Evolutionary conservation across 1,284 basidiomycete species (phyloP), one percentile per base, ranked within the genome.

Genomic region (Lignosus rhinocerotis): DNA sequence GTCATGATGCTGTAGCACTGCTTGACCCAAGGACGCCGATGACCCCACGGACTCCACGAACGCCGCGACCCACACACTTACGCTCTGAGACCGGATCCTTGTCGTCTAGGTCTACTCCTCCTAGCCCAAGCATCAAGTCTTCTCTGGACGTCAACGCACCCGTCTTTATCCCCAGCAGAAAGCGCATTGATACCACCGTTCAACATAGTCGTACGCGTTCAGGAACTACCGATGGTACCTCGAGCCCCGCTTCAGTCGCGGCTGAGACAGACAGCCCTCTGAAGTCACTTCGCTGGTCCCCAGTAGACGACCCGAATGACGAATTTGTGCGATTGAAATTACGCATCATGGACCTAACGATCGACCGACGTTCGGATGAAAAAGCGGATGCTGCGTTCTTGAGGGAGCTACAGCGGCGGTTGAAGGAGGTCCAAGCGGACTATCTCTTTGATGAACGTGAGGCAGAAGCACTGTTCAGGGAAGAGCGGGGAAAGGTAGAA

Each of bases 381-480:
- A 66, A 68, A 39, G 65, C 75, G 60, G 73, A 78, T 69, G 66
- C 77, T 63, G 53, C 73, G 61, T 65, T 80, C 65, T 74, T 82
- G 55, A 70, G 74, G 21, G 70, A 69, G 3, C 71, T 94, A 49
- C 82, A 82, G 21, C 74, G 78, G 55, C 82, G 78, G 43, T 76
- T 94, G 32, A 72, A 78, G 32, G 75, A 75, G 34, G 69, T 89
- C 17, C 84, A 85, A 70, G 77, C 79, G 47, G 84, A 90, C 67
- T 93, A 94, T 66, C 81, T 94, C 63, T 95, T 94, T 67, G 82
- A 86, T 59, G 77, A 84, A 62, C 82, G 80, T 58, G 88, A 91
- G 58, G 92, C 86, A 36, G 83, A 91, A 63, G 76, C 74, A 3
- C 69, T 80, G 7, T 90, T 88, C 70, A 77, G 75, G 41, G 72